These are phyloP conservation scores for Teunomyces funiuensis DNA, from an alignment of 805 yeast species.

Conservation along the genomic window DNA sequence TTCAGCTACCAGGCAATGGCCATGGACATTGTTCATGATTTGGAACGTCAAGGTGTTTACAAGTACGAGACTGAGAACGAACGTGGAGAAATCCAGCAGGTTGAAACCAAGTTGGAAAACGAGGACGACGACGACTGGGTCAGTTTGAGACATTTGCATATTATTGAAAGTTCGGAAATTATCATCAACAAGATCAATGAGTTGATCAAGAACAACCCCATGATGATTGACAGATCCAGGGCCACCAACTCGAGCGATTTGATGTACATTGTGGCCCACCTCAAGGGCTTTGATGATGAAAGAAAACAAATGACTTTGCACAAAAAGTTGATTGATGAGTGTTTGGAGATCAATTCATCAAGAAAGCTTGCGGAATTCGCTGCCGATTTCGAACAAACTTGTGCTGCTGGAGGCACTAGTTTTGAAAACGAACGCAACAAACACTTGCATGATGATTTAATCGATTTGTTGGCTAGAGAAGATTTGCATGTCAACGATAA, in stretches of 20 bases:
- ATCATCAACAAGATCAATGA: slow-evolving; percentile 60
- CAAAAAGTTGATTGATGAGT: slow-evolving; percentile 60
- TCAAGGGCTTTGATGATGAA: slow-evolving; percentile 66
- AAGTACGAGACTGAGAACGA: slow-evolving; percentile 58
- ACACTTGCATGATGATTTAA: slow-evolving; percentile 59
- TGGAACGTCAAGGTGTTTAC: slow-evolving; percentile 45
- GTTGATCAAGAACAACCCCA: slow-evolving; percentile 69
- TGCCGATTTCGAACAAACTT: slow-evolving; percentile 83
- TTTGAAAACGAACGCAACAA: slow-evolving; percentile 64
- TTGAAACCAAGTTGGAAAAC: slow-evolving; percentile 45
- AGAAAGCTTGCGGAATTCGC: slow-evolving; percentile 61
- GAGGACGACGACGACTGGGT: slow-evolving; percentile 75
- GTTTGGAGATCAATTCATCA: slow-evolving; percentile 58
- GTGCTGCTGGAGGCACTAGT: slow-evolving; percentile 70
- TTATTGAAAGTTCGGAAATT: slow-evolving; percentile 67
- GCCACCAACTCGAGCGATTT: slow-evolving; percentile 70
- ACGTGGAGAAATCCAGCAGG: slow-evolving; percentile 32
- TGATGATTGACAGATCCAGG: slow-evolving; percentile 65
- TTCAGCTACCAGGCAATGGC: slow-evolving; percentile 91
- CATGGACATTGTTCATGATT: slow-evolving; percentile 59
- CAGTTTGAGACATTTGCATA: slow-evolving; percentile 68
- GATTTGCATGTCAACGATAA: slow-evolving; percentile 62
- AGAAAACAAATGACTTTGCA: slow-evolving; percentile 60
- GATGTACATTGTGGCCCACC: slow-evolving; percentile 70
- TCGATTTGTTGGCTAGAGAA: slow-evolving; percentile 51